These are phyloP conservation scores for Tetramitus jugosus DNA, from an alignment of 208 protist genomes.

Conservation along the genomic window DNA sequence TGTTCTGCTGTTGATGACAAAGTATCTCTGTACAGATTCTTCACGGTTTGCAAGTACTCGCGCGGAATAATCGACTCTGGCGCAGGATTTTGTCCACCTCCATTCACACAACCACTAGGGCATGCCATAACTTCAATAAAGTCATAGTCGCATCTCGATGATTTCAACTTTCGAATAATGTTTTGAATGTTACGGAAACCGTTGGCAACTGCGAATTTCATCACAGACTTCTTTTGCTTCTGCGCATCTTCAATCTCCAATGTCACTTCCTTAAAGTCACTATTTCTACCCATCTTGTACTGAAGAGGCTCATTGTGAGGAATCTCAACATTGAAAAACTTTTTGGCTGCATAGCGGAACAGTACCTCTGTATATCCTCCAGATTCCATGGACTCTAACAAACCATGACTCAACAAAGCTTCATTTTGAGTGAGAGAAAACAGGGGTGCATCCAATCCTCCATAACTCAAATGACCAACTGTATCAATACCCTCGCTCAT, in stretches of 20 bases:
- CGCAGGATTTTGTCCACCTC: conserved; percentile 76
- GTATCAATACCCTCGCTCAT: not conserved
- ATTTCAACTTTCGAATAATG: conserved; percentile 80
- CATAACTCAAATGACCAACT: not conserved
- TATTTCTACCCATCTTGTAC: conserved; percentile 35
- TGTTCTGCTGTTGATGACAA: not conserved
- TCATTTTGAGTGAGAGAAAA: not conserved
- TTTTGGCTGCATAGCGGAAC: conserved; percentile 42
- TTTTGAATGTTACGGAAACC: conserved; percentile 97
- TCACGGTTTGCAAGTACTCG: not conserved
- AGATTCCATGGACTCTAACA: conserved; percentile 19
- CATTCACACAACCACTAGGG: conserved; percentile 90
- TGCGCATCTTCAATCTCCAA: conserved; percentile 35
- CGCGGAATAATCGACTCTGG: not conserved
- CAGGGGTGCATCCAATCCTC: not conserved
- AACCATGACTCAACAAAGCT: not conserved
- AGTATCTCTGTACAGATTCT: not conserved
- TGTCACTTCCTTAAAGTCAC: conserved; percentile 42
- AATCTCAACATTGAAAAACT: conserved; percentile 50
- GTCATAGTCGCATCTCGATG: conserved; percentile 48
- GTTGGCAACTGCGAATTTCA: conserved; percentile 75
- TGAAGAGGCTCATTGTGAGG: conserved; percentile 35
- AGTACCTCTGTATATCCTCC: conserved; percentile 56
- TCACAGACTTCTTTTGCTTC: conserved; percentile 24
- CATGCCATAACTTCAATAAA: conserved; percentile 97